Percentiles rank a stretch among this genome's conserved stretches.
phyloP scores from a whole-genome alignment of 1,284 basidiomycete species.

The Cutaneotrichosporon spelunceum region DNA sequence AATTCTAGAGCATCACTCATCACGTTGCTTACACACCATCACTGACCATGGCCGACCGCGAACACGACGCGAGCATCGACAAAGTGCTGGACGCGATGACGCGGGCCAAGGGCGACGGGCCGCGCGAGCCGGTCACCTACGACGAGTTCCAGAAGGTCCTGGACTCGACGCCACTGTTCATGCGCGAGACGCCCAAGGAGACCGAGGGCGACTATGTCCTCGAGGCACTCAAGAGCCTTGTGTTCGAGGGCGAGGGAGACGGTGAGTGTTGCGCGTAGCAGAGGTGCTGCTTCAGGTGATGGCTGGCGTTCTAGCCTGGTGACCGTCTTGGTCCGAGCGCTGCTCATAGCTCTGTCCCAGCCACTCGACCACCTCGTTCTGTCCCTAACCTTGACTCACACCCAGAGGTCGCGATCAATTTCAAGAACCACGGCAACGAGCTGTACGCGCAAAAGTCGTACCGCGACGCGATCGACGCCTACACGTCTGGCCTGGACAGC shows the following conservation, averaged over 20 bases:
- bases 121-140: conserved; percentile 27
- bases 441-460: conserved; percentile 84
- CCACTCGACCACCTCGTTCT: neutral
- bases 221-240: conserved; percentile 79
- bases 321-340: neutral
- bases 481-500: conserved; percentile 82
- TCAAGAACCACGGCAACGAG: conserved; percentile 93
- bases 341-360: neutral
- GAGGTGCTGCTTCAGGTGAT: too few species aligned
- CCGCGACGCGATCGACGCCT: conserved; percentile 83
- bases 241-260: conserved; percentile 86
- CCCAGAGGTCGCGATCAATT: conserved; percentile 82
- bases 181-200: conserved; percentile 73
- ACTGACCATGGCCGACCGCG: conserved; percentile 1
- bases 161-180: conserved; percentile 71
- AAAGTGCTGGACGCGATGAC: conserved; percentile 25
- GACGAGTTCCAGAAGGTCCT: conserved; percentile 40
- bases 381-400: conserved; percentile 5
- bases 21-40: neutral
- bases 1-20: neutral
- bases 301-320: neutral
- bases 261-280: conserved; percentile 64
- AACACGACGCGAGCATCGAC: conserved; percentile 24
- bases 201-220: conserved; percentile 66
- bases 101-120: conserved; percentile 16